Conservation (phyloP, 306 rosid genomes). For the Castanea mollissima region DNA sequence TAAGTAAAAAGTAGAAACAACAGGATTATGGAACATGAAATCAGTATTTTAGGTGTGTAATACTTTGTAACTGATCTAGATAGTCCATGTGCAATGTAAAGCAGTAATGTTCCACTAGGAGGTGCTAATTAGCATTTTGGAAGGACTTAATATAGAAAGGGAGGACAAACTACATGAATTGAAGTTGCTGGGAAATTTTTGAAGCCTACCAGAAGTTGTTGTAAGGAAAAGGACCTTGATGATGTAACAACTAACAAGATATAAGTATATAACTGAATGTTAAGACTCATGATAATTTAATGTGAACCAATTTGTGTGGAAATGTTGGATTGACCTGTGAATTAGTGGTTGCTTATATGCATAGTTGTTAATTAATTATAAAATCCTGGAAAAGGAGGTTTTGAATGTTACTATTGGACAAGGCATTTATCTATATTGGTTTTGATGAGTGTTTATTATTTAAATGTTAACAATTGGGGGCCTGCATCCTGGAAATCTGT, state of each 20-base stretch:
- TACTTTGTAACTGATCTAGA: not conserved
- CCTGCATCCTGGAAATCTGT: not conserved
- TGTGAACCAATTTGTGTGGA: not conserved
- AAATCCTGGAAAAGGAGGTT: not conserved
- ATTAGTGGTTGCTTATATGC: not conserved
- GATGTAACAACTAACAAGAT: not conserved
- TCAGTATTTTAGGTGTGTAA: not conserved
- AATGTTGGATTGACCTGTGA: not conserved
- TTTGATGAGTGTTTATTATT: not conserved
- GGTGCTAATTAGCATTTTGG: not conserved
- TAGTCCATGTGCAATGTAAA: not conserved
- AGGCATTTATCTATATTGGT: not conserved
- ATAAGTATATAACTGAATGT: not conserved
- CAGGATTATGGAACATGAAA: not conserved
- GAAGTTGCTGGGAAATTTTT: not conserved
- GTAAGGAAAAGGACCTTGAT: not conserved
- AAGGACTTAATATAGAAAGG: not conserved
- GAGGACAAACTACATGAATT: not conserved
- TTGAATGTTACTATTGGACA: not conserved
- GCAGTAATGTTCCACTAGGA: not conserved
- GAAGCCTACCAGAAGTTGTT: constrained; percentile 1
- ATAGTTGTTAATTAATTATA: not conserved
- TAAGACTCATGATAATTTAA: not conserved
- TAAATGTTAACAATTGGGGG: not conserved
- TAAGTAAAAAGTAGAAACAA: not conserved